These are phyloP conservation scores for Entelexis sorbosivorans DNA, from an alignment of 1,139 yeast species.

Conservation along the genomic window DNA sequence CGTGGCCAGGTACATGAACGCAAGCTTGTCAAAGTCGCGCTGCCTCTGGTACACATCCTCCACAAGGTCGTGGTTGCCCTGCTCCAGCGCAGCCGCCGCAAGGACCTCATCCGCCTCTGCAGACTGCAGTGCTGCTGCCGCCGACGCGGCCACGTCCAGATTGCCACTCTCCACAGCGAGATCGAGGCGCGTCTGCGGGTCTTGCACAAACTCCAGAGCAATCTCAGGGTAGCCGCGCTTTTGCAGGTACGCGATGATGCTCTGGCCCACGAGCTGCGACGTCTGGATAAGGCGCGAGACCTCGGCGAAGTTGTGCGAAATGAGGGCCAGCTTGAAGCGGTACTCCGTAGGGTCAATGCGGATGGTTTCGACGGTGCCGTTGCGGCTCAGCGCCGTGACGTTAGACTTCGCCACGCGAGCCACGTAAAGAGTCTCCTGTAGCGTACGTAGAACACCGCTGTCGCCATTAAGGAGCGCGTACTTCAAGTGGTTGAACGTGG, in stretches of 20 bases:
- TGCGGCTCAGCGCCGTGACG: constrained; percentile 73
- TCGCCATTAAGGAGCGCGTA: constrained; percentile 91
- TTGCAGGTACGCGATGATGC: constrained; percentile 88
- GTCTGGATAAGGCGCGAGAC: constrained; percentile 79
- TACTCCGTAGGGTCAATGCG: constrained; percentile 92
- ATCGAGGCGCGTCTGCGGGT: constrained; percentile 91
- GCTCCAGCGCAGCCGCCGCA: constrained; percentile 76
- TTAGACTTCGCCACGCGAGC: constrained; percentile 52
- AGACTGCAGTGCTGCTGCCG: constrained; percentile 68
- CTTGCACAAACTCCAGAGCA: constrained; percentile 93
- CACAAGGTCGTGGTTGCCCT: constrained; percentile 77
- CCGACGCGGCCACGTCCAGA: constrained; percentile 72
- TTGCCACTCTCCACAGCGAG: constrained; percentile 91
- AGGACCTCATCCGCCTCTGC: constrained; percentile 68
- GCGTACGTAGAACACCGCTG: constrained; percentile 82
- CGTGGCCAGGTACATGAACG: constrained; percentile 72
- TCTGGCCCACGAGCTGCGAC: constrained; percentile 92
- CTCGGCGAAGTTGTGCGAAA: constrained; percentile 81
- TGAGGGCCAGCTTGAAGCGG: constrained; percentile 86
- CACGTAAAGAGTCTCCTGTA: constrained; percentile 82
- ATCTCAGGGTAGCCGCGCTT: constrained; percentile 82
- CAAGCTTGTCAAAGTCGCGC: constrained; percentile 74
- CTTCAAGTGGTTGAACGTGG: constrained; percentile 91
- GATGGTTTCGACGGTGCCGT: constrained; percentile 70
- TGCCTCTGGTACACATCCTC: constrained; percentile 85